phyloP scores from a whole-genome alignment of 1,284 basidiomycete genomes.

The Trichosporon faecale region DNA sequence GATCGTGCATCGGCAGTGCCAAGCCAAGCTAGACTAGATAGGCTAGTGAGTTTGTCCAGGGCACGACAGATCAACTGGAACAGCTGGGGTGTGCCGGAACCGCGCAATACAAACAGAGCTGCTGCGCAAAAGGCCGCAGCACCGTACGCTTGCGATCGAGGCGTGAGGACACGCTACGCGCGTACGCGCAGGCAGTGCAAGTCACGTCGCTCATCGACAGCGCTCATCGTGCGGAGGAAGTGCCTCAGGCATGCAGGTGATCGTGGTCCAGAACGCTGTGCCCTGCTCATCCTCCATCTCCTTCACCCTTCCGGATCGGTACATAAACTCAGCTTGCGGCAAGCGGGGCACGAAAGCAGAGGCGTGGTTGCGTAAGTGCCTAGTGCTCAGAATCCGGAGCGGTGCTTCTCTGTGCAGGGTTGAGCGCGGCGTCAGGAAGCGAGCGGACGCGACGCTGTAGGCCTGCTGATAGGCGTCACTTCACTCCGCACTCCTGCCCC shows the following conservation, averaged over 20 bases:
- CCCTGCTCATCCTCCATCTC: too few relatives aligned
- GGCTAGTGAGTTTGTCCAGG: neutral
- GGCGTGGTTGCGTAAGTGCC: neutral
- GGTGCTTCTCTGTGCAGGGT: neutral
- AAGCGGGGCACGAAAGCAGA: neutral
- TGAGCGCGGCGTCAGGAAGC: neutral
- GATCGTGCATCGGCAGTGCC: neutral
- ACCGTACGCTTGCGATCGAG: too few relatives aligned
- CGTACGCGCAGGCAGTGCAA: neutral
- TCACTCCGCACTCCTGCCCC: too few relatives aligned
- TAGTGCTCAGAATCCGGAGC: neutral
- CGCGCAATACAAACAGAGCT: neutral
- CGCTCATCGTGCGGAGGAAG: neutral
- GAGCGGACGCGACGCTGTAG: neutral
- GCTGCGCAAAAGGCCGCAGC: too few relatives aligned
- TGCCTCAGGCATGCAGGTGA: neutral
- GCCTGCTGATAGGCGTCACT: neutral
- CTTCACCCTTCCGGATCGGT: too few relatives aligned
- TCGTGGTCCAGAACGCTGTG: neutral
- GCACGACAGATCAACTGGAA: too few relatives aligned
- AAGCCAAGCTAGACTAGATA: neutral
- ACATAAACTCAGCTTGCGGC: too few relatives aligned
- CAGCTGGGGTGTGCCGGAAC: neutral
- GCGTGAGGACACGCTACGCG: too few relatives aligned
- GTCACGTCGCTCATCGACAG: neutral